Evolutionary conservation across 176 grass and related monocot genomes (phyloP).

Genomic region (Zizania latifolia): DNA sequence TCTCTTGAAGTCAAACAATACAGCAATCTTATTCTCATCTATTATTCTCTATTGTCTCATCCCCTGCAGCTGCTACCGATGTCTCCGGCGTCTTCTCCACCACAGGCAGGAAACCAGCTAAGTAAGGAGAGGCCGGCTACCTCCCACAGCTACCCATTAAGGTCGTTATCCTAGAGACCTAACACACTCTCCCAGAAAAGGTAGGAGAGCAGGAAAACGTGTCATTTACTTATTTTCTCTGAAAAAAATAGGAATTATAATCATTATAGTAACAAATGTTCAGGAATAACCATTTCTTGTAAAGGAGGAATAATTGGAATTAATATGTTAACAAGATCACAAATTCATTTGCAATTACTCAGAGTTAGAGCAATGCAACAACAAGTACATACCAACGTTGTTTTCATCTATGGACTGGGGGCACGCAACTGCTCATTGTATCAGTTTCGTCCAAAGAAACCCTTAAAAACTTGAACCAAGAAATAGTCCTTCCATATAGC

Average conservation of each 20-base stretch:
- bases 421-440: background rate
- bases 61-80: too few species aligned
- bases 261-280: background rate
- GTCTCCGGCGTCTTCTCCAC: too few species aligned
- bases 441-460: background rate
- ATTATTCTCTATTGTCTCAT: too few species aligned
- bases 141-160: too few species aligned
- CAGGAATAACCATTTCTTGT: background rate
- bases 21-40: too few species aligned
- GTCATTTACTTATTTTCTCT: background rate
- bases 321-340: background rate
- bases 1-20: too few species aligned
- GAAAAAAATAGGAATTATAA: background rate
- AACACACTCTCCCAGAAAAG: background rate
- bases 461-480: background rate
- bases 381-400: background rate
- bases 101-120: too few species aligned
- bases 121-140: too few species aligned
- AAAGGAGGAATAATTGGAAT: background rate
- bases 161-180: too few species aligned
- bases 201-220: background rate
- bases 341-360: background rate
- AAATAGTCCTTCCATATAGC: background rate
- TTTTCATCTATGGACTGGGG: background rate
- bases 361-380: background rate